Conservation (phyloP, 1,139 yeast species). For the Ashbya aceris region DNA sequence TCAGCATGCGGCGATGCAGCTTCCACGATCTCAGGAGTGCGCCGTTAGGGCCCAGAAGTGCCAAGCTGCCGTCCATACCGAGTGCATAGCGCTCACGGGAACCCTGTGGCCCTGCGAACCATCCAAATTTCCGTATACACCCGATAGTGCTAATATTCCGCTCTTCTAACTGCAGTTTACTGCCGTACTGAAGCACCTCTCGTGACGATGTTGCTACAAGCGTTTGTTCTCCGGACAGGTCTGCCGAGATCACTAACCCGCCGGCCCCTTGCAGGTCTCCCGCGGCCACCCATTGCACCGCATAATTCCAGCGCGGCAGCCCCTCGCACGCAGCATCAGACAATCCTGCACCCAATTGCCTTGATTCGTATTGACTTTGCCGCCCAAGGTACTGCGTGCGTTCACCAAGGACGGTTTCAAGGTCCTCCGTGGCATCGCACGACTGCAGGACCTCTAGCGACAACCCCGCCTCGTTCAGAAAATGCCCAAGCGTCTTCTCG, state of each 20-base stretch:
- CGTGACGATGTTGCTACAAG: constrained; percentile 15
- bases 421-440: constrained; percentile 33
- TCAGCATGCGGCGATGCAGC: constrained; percentile 38
- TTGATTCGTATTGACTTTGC: constrained; percentile 7
- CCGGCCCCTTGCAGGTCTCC: neutral
- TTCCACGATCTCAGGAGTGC: constrained; percentile 7
- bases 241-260: constrained; percentile 11
- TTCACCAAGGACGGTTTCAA: constrained; percentile 45
- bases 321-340: neutral
- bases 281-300: constrained; percentile 5
- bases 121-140: neutral
- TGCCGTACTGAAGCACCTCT: constrained; percentile 7
- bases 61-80: constrained; percentile 32
- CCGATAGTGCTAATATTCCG: neutral
- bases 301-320: constrained; percentile 16
- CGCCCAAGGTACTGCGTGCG: constrained; percentile 34
- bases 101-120: neutral
- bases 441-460: constrained; percentile 20
- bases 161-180: neutral
- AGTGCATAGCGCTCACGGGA: constrained; percentile 20
- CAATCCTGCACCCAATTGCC: neutral
- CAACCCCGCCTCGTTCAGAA: constrained; percentile 41
- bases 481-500: constrained; percentile 36
- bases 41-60: constrained; percentile 12
- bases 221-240: constrained; percentile 8